These are phyloP conservation scores for Hyparrhenia diplandra DNA, from an alignment of 176 grass and related monocot genomes.

Conservation along the genomic window DNA sequence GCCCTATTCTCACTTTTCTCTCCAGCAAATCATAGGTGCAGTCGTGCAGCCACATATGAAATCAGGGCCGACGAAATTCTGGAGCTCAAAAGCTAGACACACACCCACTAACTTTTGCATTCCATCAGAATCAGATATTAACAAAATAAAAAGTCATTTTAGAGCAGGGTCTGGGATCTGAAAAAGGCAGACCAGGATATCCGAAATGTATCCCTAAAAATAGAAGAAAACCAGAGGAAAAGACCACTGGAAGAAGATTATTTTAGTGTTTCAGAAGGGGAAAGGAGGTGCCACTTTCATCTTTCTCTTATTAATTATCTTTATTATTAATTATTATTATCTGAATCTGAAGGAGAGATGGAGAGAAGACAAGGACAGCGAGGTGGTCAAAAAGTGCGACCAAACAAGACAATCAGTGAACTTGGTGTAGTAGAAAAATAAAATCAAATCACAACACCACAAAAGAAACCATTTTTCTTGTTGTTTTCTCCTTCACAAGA, in stretches of 20 bases:
- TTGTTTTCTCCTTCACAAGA: neutral
- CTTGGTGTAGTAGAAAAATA: neutral
- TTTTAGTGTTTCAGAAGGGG: neutral
- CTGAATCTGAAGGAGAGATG: too few species aligned
- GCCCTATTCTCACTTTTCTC: neutral
- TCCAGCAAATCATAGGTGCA: constrained; percentile 2
- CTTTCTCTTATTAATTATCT: too few species aligned
- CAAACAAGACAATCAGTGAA: constrained; percentile 36
- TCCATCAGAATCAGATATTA: neutral
- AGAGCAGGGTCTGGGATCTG: neutral
- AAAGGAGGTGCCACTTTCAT: constrained; percentile 4
- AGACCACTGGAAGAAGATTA: neutral
- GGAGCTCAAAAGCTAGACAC: constrained; percentile 29
- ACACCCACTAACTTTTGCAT: constrained; percentile 6
- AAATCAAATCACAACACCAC: neutral
- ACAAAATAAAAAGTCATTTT: neutral
- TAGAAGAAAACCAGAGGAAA: neutral
- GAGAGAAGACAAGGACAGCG: constrained; percentile 12
- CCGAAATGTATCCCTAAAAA: neutral
- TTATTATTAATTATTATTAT: too few species aligned
- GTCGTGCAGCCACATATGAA: neutral
- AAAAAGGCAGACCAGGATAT: constrained; percentile 42
- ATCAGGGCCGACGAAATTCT: neutral
- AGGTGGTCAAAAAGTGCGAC: constrained; percentile 27
- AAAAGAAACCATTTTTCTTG: neutral